Evolutionary conservation across 805 yeast genomes (phyloP).

Genomic region (Hanseniaspora mollemarum): DNA sequence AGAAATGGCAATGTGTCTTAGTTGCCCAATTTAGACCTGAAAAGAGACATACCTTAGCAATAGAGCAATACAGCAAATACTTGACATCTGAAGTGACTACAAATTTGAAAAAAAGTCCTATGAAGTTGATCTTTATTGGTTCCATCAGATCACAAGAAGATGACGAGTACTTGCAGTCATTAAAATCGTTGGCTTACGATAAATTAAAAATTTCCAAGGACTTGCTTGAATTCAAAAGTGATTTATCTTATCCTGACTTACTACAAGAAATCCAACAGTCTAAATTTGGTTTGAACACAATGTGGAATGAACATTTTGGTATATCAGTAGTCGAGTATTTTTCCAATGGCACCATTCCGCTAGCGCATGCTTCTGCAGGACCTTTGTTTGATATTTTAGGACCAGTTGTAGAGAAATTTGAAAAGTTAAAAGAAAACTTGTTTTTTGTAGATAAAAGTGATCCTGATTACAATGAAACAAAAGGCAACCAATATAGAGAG

Average conservation of each 20-base stretch:
- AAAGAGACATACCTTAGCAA: conserved; percentile 68
- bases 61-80: conserved; percentile 52
- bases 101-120: conserved; percentile 22
- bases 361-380: conserved; percentile 92
- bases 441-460: conserved; percentile 62
- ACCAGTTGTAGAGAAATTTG: conserved; percentile 15
- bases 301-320: conserved; percentile 99
- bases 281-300: conserved; percentile 76
- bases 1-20: conserved; percentile 32
- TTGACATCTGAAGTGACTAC: conserved; percentile 23
- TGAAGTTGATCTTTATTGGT: conserved; percentile 67
- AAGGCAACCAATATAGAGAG: conserved; percentile 31
- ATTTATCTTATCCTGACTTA: conserved; percentile 60
- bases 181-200: conserved; percentile 36
- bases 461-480: conserved; percentile 45
- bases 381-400: conserved; percentile 79
- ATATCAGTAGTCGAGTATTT: conserved; percentile 91
- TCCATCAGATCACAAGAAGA: conserved; percentile 67
- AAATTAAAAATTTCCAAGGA: conserved; percentile 34
- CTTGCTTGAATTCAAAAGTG: conserved; percentile 48
- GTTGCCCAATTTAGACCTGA: conserved; percentile 94
- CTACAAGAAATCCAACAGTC: conserved; percentile 42
- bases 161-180: conserved; percentile 41
- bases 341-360: conserved; percentile 74
- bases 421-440: conserved; percentile 54